These are phyloP conservation scores for Zygoascus sp. DNA, from an alignment of 1,139 yeast genomes.

Conservation along the genomic window DNA sequence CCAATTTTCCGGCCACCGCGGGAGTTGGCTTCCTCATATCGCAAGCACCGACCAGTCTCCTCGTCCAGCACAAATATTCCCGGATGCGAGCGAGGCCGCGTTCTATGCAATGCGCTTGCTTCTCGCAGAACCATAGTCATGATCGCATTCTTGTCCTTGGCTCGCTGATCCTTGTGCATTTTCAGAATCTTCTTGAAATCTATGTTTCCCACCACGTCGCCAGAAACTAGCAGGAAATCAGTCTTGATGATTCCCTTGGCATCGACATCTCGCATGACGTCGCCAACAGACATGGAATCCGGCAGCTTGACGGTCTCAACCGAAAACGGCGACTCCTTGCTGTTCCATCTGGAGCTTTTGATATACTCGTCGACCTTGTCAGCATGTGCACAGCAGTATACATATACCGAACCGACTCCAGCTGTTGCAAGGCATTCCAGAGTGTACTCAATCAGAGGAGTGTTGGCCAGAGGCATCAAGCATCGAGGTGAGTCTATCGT, in stretches of 20 bases:
- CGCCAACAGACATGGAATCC: slow-evolving; percentile 90
- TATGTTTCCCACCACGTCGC: slow-evolving; percentile 90
- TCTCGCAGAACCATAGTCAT: slow-evolving; percentile 89
- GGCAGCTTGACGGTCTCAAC: slow-evolving; percentile 76
- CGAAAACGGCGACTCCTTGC: slow-evolving; percentile 70
- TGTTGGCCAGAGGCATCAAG: slow-evolving; percentile 83
- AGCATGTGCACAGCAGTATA: slow-evolving; percentile 88
- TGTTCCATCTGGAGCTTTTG: slow-evolving; percentile 73
- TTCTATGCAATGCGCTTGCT: slow-evolving; percentile 81
- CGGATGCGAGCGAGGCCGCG: slow-evolving; percentile 63
- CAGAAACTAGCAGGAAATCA: slow-evolving; percentile 84
- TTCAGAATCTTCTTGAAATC: slow-evolving; percentile 71
- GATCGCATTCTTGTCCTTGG: slow-evolving; percentile 78
- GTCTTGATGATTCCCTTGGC: slow-evolving; percentile 83
- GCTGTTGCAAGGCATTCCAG: slow-evolving; percentile 89
- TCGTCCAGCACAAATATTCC: slow-evolving; percentile 81
- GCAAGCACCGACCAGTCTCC: slow-evolving; percentile 67
- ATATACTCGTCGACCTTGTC: slow-evolving; percentile 81
- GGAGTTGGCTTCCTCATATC: slow-evolving; percentile 55
- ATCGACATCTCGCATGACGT: slow-evolving; percentile 94
- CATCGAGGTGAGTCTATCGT: slow-evolving; percentile 84
- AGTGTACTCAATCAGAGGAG: slow-evolving; percentile 91
- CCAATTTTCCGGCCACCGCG: slow-evolving; percentile 8
- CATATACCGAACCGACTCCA: slow-evolving; percentile 81
- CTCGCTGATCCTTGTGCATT: slow-evolving; percentile 66